Conservation (phyloP, 257 asterid genomes). For the Penstemon newberryi region DNA sequence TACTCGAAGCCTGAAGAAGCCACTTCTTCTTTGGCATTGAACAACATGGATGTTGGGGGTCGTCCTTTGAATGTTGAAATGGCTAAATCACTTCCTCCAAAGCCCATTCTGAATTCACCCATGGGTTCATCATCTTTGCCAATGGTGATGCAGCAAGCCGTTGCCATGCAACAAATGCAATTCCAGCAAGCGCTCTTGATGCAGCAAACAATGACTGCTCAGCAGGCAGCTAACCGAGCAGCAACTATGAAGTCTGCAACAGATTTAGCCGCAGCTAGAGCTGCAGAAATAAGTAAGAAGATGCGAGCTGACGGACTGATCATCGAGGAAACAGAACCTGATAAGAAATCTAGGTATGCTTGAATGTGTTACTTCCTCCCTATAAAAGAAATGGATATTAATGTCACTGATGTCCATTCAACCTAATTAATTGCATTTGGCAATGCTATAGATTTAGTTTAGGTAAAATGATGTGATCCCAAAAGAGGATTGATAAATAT, state of each 20-base stretch:
- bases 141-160: slow-evolving; percentile 93
- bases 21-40: slow-evolving; percentile 80
- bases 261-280: slow-evolving; percentile 96
- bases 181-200: slow-evolving; percentile 93
- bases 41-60: slow-evolving; percentile 94
- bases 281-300: slow-evolving; percentile 91
- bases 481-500: neutral
- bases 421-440: neutral
- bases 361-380: neutral
- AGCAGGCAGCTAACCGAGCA: slow-evolving; percentile 93
- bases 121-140: slow-evolving; percentile 69
- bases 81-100: slow-evolving; percentile 95
- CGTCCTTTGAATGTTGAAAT: slow-evolving; percentile 96
- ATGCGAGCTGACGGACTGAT: slow-evolving; percentile 80
- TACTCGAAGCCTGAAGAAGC: slow-evolving; percentile 93
- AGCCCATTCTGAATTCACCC: slow-evolving; percentile 47
- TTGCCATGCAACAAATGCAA: slow-evolving; percentile 98
- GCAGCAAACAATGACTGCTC: slow-evolving; percentile 89
- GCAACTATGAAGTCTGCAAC: slow-evolving; percentile 98
- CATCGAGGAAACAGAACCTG: slow-evolving; percentile 55
- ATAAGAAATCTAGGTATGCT: slow-evolving; percentile 64
- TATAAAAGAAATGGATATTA: neutral
- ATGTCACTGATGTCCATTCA: slow-evolving; percentile 21
- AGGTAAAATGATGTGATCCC: slow-evolving; percentile 11
- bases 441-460: neutral